phyloP scores from a whole-genome alignment of 2,329 filamentous ascomycete species.

The Diaporthe sp. region DNA sequence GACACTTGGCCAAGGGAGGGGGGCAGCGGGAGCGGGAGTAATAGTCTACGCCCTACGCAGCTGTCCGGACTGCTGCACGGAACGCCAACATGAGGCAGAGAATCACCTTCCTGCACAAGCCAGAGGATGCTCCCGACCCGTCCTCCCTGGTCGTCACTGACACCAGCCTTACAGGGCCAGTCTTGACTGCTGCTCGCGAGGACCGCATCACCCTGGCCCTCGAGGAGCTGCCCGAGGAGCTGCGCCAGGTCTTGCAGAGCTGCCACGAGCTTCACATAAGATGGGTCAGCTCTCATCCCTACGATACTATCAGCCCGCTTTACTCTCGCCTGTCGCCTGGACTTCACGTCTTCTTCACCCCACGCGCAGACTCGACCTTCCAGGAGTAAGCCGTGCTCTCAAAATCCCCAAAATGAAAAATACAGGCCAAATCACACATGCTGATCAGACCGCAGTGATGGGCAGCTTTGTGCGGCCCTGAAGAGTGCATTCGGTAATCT shows the following conservation, averaged over 20 bases:
- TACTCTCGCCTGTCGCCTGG: slow-evolving; percentile 83
- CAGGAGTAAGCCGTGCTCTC: slow-evolving; percentile 45
- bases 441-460: slow-evolving; percentile 42
- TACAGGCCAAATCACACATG: slow-evolving; percentile 16
- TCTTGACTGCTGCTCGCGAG: slow-evolving; percentile 79
- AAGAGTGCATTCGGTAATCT: slow-evolving; percentile 51
- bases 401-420: slow-evolving; percentile 16
- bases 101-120: slow-evolving; percentile 82
- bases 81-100: slow-evolving; percentile 75
- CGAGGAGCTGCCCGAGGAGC: slow-evolving; percentile 79
- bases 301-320: slow-evolving; percentile 77
- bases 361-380: slow-evolving; percentile 55
- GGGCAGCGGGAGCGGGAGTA: not conserved
- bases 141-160: slow-evolving; percentile 71
- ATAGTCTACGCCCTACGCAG: slow-evolving; percentile 42
- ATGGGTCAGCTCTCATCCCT: slow-evolving; percentile 76
- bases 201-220: slow-evolving; percentile 82
- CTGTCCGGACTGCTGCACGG: slow-evolving; percentile 41
- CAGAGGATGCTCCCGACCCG: slow-evolving; percentile 75
- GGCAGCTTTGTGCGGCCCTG: slow-evolving; percentile 50
- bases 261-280: slow-evolving; percentile 82
- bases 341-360: slow-evolving; percentile 84
- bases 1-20: slow-evolving; percentile 6
- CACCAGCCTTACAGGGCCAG: slow-evolving; percentile 67
- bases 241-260: slow-evolving; percentile 73